Percentiles rank a stretch among this genome's conserved stretches.
Conservation (phyloP, 345 rosid species). For the Pseudoturritis turrita region DNA sequence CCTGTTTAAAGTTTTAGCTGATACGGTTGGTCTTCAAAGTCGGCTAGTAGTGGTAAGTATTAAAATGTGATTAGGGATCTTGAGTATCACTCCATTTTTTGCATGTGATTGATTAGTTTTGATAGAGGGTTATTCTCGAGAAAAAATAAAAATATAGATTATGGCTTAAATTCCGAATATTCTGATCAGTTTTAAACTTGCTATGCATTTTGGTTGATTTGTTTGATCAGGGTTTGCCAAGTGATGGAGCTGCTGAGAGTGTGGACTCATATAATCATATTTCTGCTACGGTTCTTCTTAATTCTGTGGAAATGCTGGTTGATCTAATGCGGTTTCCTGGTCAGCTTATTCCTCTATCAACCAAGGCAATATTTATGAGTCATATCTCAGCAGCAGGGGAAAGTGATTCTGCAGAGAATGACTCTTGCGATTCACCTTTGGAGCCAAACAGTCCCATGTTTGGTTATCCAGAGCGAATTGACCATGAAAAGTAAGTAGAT, state of each 20-base stretch:
- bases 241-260: constrained; percentile 77
- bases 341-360: constrained; percentile 76
- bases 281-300: constrained; percentile 80
- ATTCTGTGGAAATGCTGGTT: constrained; percentile 84
- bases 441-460: constrained; percentile 93
- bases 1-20: constrained; percentile 90
- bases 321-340: constrained; percentile 99
- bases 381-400: constrained; percentile 96
- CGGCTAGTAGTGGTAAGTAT: constrained; percentile 89
- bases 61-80: background rate
- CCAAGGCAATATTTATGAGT: constrained; percentile 82
- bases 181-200: constrained; percentile 1
- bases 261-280: constrained; percentile 76
- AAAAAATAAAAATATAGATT: background rate
- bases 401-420: constrained; percentile 98
- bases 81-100: background rate
- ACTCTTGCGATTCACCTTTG: constrained; percentile 96
- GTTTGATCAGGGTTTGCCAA: constrained; percentile 75
- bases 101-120: constrained; percentile 15
- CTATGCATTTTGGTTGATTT: constrained; percentile 1
- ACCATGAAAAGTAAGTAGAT: constrained; percentile 28
- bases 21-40: constrained; percentile 89
- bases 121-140: background rate
- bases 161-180: constrained; percentile 9
- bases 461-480: constrained; percentile 25